phyloP scores from a whole-genome alignment of 257 asterid genomes.

The Petunia axillaris region DNA sequence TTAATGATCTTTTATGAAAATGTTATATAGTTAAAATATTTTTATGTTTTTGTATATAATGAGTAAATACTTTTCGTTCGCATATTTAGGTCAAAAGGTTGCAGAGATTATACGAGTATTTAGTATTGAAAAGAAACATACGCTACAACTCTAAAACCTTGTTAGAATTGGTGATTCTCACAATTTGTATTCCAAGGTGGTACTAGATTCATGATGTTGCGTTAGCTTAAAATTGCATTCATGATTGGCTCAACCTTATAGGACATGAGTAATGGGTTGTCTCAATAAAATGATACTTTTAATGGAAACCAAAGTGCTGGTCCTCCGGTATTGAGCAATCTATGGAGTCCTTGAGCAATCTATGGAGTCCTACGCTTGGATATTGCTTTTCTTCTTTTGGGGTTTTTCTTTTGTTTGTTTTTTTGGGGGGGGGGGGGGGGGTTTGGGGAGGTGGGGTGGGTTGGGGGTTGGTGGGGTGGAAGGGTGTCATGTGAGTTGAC shows the following conservation, averaged over 20 bases:
- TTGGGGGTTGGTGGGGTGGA: neutral
- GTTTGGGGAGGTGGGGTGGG: too few species aligned
- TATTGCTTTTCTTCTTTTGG: neutral
- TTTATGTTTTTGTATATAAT: too few species aligned
- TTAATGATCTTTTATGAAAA: too few species aligned
- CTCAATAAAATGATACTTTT: neutral
- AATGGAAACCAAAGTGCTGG: neutral
- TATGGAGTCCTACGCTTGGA: neutral
- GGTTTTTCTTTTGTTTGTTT: neutral
- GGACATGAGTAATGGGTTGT: neutral
- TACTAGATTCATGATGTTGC: neutral
- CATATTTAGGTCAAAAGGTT: too few species aligned
- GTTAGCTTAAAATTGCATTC: neutral
- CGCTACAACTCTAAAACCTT: neutral
- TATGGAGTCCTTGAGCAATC: neutral
- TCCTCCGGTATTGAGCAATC: neutral
- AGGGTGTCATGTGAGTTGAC: neutral
- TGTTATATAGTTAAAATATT: too few species aligned
- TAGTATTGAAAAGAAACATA: neutral
- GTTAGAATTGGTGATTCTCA: neutral
- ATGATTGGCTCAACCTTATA: constrained; percentile 18
- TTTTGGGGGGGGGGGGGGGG: too few species aligned
- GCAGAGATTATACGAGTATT: neutral
- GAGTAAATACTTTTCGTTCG: too few species aligned
- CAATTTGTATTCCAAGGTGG: neutral